phyloP scores from a whole-genome alignment of 2,329 filamentous ascomycete species.

The Epichloe hybrida region DNA sequence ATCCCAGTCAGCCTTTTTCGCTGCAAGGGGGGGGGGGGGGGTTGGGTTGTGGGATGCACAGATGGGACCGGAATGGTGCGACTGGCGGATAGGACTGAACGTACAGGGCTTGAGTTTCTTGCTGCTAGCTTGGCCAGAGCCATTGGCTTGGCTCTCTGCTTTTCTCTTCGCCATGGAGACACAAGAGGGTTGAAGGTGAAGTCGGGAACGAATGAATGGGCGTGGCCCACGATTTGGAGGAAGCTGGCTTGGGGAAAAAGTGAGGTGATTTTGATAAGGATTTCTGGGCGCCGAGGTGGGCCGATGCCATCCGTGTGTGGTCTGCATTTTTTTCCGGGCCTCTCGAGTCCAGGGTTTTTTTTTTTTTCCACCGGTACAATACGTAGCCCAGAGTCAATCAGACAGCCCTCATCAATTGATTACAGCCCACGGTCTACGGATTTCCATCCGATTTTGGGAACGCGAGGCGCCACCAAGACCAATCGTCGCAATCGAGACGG shows the following conservation, averaged over 20 bases:
- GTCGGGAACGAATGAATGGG: not conserved
- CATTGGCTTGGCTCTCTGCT: conserved; percentile 31
- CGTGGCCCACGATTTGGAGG: conserved; percentile 28
- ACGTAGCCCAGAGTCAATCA: too few species aligned
- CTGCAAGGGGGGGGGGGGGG: not conserved
- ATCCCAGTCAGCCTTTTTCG: not conserved
- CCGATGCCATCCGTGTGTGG: not conserved
- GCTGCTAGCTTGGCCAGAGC: conserved; percentile 28
- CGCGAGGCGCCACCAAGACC: too few species aligned
- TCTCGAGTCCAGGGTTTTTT: too few species aligned
- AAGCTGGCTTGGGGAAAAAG: conserved; percentile 29
- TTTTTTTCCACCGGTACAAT: too few species aligned
- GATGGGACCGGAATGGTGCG: too few species aligned
- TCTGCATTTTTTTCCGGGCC: not conserved
- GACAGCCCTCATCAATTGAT: too few species aligned
- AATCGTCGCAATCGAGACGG: too few species aligned
- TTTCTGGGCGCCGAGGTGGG: not conserved
- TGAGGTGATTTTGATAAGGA: not conserved
- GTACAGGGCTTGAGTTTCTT: conserved; percentile 41
- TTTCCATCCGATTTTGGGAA: too few species aligned
- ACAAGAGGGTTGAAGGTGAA: not conserved
- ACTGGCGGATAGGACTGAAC: conserved; percentile 8
- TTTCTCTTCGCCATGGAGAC: conserved; percentile 43
- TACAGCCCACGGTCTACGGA: too few species aligned
- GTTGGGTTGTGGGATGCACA: too few species aligned